These are phyloP conservation scores for Pseudotulostoma volvatum DNA, from an alignment of 495 filamentous ascomycete genomes.

Conservation along the genomic window DNA sequence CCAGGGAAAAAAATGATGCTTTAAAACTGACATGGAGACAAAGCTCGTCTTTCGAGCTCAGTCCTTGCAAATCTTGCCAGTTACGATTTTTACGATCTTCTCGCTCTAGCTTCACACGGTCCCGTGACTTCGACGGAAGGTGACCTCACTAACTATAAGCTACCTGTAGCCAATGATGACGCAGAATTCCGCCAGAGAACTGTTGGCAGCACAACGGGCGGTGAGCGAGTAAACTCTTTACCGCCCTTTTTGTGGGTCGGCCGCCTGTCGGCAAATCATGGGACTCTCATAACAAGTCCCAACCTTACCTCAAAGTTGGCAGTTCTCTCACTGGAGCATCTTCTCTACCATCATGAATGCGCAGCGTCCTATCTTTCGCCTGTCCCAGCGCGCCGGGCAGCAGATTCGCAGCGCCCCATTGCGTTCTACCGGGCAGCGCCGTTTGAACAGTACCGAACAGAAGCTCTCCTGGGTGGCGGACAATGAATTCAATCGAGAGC, in stretches of 20 bases:
- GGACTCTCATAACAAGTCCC: conserved; percentile 12
- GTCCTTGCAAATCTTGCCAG: too few species aligned
- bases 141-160: not conserved
- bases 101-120: too few species aligned
- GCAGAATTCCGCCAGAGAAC: too few species aligned
- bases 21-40: not conserved
- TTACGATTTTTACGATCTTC: too few species aligned
- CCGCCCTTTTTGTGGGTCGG: too few species aligned
- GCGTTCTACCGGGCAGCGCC: conserved; percentile 47
- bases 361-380: conserved; percentile 43
- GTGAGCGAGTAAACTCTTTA: too few species aligned
- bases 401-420: conserved; percentile 37
- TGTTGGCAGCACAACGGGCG: too few species aligned
- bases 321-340: conserved; percentile 1
- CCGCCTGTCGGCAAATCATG: conserved; percentile 26
- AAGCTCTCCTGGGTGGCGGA: conserved; percentile 39
- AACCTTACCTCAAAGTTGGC: too few species aligned
- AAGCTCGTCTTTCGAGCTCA: not conserved
- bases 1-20: not conserved
- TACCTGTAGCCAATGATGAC: conserved; percentile 17
- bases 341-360: conserved; percentile 32
- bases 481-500: conserved; percentile 80
- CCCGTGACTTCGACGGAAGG: conserved; percentile 2
- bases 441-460: conserved; percentile 43
- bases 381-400: conserved; percentile 40